phyloP scores from a whole-genome alignment of 495 filamentous ascomycete species.

The Penicillium maclennaniae region DNA sequence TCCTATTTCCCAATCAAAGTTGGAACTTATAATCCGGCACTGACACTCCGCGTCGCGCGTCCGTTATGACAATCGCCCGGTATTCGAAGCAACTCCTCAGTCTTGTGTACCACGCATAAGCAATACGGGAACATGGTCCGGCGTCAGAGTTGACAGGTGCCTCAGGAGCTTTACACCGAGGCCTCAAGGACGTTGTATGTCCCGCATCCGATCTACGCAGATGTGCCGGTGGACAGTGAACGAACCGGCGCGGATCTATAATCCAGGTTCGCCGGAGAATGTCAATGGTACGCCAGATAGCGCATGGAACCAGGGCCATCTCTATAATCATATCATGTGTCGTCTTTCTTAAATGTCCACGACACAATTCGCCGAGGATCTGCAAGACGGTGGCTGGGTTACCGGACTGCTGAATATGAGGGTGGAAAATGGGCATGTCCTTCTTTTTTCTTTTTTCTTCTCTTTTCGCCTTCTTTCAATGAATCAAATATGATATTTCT shows the following conservation, averaged over 20 bases:
- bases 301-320: conserved; percentile 23
- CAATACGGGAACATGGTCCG: conserved; percentile 49
- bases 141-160: conserved; percentile 68
- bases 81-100: conserved; percentile 52
- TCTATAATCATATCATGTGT: conserved; percentile 25
- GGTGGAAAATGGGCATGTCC: conserved; percentile 20
- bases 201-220: conserved; percentile 64
- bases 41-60: conserved; percentile 59
- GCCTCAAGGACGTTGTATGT: conserved; percentile 52
- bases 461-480: no score
- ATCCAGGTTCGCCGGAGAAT: conserved; percentile 22
- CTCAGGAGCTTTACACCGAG: conserved; percentile 63
- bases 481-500: no score
- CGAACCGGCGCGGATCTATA: conserved; percentile 23
- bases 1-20: conserved; percentile 49
- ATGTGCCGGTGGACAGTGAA: conserved; percentile 30
- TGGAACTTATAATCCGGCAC: conserved; percentile 28
- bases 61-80: conserved; percentile 63
- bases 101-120: conserved; percentile 24
- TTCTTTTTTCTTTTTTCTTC: background rate
- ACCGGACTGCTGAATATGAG: conserved; percentile 17
- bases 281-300: conserved; percentile 21
- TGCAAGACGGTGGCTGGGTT: conserved; percentile 27
- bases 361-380: conserved; percentile 22
- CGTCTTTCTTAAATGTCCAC: conserved; percentile 31